Evolutionary conservation across 192 early-diverging fungal species (phyloP).

Genomic region (Coemansia sp.): DNA sequence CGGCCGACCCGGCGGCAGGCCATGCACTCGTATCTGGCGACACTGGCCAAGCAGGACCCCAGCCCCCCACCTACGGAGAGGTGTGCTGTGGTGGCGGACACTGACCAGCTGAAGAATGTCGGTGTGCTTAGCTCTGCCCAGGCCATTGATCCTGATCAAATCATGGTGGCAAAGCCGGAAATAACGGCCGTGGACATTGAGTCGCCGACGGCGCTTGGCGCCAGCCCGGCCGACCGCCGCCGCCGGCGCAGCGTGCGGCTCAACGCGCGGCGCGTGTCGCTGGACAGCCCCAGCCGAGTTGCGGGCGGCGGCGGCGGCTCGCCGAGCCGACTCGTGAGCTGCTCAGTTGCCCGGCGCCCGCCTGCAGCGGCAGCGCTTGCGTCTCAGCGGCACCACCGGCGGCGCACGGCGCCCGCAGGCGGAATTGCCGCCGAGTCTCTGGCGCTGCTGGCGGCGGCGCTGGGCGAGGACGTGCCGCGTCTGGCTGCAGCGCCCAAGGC

Average conservation of each 20-base stretch:
- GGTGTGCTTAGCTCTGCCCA: neutral
- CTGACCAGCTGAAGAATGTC: neutral
- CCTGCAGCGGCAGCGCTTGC: neutral
- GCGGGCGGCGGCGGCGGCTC: neutral
- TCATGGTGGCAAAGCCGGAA: neutral
- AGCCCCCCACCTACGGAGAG: neutral
- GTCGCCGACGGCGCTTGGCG: slow-evolving; percentile 9
- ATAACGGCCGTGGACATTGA: slow-evolving; percentile 8
- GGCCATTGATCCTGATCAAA: neutral
- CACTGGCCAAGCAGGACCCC: too few relatives aligned
- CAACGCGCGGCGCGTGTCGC: neutral
- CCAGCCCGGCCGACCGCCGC: slow-evolving; percentile 10
- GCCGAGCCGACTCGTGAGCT: neutral
- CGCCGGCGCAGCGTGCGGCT: slow-evolving; percentile 25
- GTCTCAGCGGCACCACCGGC: slow-evolving; percentile 8
- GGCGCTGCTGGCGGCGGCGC: slow-evolving; percentile 36
- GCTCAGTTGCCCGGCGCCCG: too few relatives aligned
- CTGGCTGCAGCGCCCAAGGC: neutral
- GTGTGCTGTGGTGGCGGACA: neutral
- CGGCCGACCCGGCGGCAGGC: neutral
- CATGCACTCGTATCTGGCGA: slow-evolving; percentile 2
- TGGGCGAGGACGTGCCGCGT: slow-evolving; percentile 39
- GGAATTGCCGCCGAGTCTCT: slow-evolving; percentile 6
- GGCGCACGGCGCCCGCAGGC: slow-evolving; percentile 14
- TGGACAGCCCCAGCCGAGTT: neutral